phyloP scores from a whole-genome alignment of 176 grass and related monocot genomes.

The Typha latifolia region DNA sequence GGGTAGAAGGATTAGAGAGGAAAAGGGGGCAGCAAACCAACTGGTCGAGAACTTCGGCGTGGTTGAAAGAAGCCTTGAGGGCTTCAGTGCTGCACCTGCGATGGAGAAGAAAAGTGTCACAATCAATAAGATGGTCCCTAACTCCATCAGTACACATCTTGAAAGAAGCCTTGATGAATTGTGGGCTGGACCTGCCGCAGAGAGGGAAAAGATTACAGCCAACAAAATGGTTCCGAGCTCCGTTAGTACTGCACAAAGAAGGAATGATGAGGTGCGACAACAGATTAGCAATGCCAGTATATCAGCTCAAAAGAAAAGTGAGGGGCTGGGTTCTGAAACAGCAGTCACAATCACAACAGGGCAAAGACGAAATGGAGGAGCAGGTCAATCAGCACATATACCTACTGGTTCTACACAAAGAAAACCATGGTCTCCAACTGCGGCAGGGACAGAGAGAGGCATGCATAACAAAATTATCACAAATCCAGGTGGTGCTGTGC shows the following conservation, averaged over 20 bases:
- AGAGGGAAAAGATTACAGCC: no score
- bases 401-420: conserved; percentile 25
- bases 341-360: conserved; percentile 8
- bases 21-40: conserved; percentile 30
- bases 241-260: conserved; percentile 25
- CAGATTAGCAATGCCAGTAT: conserved; percentile 44
- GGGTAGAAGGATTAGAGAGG: conserved; percentile 35
- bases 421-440: conserved; percentile 19
- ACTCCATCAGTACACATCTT: no score
- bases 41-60: conserved; percentile 35
- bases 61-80: conserved; percentile 32
- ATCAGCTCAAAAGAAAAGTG: conserved; percentile 46
- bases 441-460: conserved; percentile 32
- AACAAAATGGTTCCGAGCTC: no score
- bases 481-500: conserved; percentile 46
- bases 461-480: conserved; percentile 34
- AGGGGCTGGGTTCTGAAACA: conserved; percentile 28
- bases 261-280: conserved; percentile 35
- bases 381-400: conserved; percentile 25
- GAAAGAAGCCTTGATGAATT: no score
- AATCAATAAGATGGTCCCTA: conserved; percentile 37
- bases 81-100: conserved; percentile 21
- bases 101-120: conserved; percentile 32
- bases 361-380: conserved; percentile 39
- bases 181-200: no score